These are phyloP conservation scores for Exophiala viscosa DNA, from an alignment of 2,329 filamentous ascomycete species.

Conservation along the genomic window DNA sequence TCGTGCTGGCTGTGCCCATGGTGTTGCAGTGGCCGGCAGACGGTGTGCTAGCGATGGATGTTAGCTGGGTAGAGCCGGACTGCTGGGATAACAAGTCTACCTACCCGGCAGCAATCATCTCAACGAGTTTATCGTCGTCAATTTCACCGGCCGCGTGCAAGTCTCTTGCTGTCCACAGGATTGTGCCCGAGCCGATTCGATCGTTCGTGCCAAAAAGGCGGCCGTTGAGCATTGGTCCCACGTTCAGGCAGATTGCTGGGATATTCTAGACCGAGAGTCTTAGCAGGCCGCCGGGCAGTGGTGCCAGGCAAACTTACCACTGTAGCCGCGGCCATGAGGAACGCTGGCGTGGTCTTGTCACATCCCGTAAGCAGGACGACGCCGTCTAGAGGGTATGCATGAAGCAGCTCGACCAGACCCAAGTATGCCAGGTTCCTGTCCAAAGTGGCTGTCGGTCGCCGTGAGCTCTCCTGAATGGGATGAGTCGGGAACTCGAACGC, in stretches of 20 bases:
- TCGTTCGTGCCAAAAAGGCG: slow-evolving; percentile 37
- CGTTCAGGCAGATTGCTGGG: slow-evolving; percentile 51
- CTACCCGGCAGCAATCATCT: slow-evolving; percentile 44
- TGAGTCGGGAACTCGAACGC: slow-evolving; percentile 52
- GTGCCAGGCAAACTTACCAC: slow-evolving; percentile 34
- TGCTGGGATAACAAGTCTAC: slow-evolving; percentile 7
- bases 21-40: slow-evolving; percentile 52
- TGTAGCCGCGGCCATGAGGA: slow-evolving; percentile 51
- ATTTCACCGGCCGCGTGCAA: slow-evolving; percentile 48
- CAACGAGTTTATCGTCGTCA: slow-evolving; percentile 43
- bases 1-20: slow-evolving; percentile 53
- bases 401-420: slow-evolving; percentile 47
- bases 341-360: slow-evolving; percentile 53
- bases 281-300: slow-evolving; percentile 8
- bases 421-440: slow-evolving; percentile 51
- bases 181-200: slow-evolving; percentile 44
- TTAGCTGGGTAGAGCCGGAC: neutral
- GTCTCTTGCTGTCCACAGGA: slow-evolving; percentile 50
- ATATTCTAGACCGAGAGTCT: slow-evolving; percentile 39
- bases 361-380: slow-evolving; percentile 52
- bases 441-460: slow-evolving; percentile 48
- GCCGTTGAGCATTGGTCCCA: slow-evolving; percentile 53
- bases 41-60: slow-evolving; percentile 35
- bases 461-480: slow-evolving; percentile 50
- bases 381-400: slow-evolving; percentile 49